A percentile compares a stretch with the other conserved stretches of the same genome.
Conservation (phyloP, 768 basidiomycete genomes). For the Chlorophyllum brunneum region DNA sequence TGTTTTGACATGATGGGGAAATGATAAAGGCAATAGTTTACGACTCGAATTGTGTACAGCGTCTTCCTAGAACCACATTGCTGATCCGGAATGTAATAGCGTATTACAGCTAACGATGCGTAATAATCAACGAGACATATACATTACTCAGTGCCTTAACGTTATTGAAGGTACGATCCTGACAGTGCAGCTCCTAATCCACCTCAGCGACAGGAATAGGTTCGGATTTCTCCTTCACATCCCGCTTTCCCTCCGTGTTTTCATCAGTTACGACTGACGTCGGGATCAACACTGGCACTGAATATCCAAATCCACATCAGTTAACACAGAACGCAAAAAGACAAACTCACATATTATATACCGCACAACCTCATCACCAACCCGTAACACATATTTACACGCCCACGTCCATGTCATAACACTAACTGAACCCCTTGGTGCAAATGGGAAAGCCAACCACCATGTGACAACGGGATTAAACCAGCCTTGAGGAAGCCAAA, state of each 20-base stretch:
- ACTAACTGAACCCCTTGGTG: constrained; percentile 87
- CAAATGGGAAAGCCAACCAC: constrained; percentile 89
- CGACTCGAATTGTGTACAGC: too few relatives aligned
- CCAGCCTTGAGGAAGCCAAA: constrained; percentile 91
- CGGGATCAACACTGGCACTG: constrained; percentile 5
- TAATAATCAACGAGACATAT: constrained; percentile 15
- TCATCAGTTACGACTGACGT: not conserved
- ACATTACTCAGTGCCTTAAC: constrained; percentile 8
- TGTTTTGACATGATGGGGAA: too few relatives aligned
- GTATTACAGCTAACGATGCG: not conserved
- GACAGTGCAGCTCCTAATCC: constrained; percentile 6
- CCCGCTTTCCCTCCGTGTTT: not conserved
- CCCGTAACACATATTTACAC: constrained; percentile 77
- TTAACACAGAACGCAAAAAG: too few relatives aligned
- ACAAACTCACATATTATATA: constrained; percentile 1
- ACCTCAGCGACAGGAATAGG: constrained; percentile 7
- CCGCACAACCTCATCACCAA: constrained; percentile 43
- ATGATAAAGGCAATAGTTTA: too few relatives aligned
- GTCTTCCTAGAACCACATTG: too few relatives aligned
- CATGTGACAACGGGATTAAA: constrained; percentile 76
- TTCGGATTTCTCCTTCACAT: not conserved
- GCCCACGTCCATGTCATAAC: constrained; percentile 96
- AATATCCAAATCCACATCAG: not conserved
- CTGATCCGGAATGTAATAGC: too few relatives aligned
- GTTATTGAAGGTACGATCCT: too few relatives aligned